Evolutionary conservation across 23 red algal species (phyloP).

Genomic region (Gracilariopsis chorda): DNA sequence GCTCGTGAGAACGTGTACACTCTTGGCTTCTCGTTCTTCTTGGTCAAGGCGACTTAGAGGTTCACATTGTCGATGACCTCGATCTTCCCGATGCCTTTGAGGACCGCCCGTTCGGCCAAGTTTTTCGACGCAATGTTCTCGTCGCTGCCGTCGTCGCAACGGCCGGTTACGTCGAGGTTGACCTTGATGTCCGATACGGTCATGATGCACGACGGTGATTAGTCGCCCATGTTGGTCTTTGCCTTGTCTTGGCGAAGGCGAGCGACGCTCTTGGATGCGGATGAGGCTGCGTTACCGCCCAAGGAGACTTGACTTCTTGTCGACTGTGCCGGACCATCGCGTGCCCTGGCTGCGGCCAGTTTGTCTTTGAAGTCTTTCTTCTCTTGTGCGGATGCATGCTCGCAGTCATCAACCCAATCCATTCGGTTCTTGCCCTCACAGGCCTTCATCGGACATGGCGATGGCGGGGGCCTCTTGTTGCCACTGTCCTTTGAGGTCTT

Average conservation of each 20-base stretch:
- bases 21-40: not conserved
- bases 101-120: not conserved
- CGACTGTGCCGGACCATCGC: not conserved
- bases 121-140: not conserved
- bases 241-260: not conserved
- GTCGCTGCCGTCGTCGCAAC: constrained; percentile 42
- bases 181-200: constrained; percentile 12
- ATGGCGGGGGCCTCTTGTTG: too few relatives aligned
- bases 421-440: too few relatives aligned
- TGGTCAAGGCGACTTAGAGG: not conserved
- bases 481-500: too few relatives aligned
- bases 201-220: constrained; percentile 29
- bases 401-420: too few relatives aligned
- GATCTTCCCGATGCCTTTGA: constrained; percentile 41
- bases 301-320: not conserved
- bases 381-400: too few relatives aligned
- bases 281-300: not conserved
- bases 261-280: not conserved
- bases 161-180: not conserved
- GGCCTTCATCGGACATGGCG: too few relatives aligned
- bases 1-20: not conserved
- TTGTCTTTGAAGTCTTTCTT: not conserved
- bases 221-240: not conserved
- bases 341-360: not conserved
- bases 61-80: not conserved